Base-by-base conservation (phyloP, 1,284 basidiomycete species). In the Kalmanozyma brasiliensis region DNA sequence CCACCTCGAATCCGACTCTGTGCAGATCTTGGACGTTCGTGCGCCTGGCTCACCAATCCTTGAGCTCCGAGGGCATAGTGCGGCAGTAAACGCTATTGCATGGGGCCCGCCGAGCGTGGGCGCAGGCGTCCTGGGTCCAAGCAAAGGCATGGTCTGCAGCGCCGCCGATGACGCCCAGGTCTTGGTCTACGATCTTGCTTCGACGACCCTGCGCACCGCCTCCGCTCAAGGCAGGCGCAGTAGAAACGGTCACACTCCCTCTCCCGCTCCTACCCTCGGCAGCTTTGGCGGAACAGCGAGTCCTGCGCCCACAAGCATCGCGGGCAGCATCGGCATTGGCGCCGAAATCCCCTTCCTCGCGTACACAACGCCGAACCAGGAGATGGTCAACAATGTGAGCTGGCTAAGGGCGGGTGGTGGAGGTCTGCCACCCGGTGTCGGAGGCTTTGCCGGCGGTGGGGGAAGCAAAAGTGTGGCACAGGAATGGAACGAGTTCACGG, bases 111-210 rank as follows among this genome's bases (percentile, higher is more conserved):
- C 79, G 2, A 68, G 70, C 8, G 64, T 72, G 8, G 75, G 70
- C 29, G 49, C 60, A 7, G 66, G 74, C 1, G 61, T 70, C 1
- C 66, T 74, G 17, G 74, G 74, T 1, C 76, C 74, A 8, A 73
- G 71, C 46, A 82, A 82, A 59, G 80, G 80, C 8, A 82, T 82
- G 80, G 73, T 82, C n/a, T 78, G 78, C 45, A 80, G 79, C 13
- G 77, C 71, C 11, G 78, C 73, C 9, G 80, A 82, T 46, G 80
- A 82, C 38, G 73, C 74, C 0, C 80, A 82, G 48, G 78, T 77
- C 30, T 64, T 82, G 1, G 79, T 82, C 6, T 82, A 81, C 42
- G 80, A 82, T 46, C 63, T 82, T 14, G 77, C 80, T 2, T 76
- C 73, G 14, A 60, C 77, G 4, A 81, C 80, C 14, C 53, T 82